Base-by-base conservation (phyloP, 1,284 basidiomycete species). In the Puccinia hordei region DNA sequence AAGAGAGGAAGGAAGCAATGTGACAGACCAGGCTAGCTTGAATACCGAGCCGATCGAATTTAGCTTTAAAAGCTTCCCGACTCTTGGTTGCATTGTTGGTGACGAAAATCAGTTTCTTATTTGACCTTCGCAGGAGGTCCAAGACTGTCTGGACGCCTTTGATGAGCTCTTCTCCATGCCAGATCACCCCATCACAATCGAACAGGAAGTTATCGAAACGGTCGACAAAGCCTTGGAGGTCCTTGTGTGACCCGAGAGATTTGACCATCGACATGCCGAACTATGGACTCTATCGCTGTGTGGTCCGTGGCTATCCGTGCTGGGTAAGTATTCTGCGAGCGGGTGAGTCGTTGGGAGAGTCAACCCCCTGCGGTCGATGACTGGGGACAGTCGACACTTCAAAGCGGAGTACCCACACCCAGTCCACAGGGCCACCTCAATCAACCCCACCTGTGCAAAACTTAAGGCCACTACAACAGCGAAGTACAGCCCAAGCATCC, bases 71-170 rank as follows among this genome's bases (percentile, higher is more conserved):
- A 84, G 88, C 91, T 85, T 88, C 89, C 74, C 96, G 88, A 15
- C 93, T 95, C 87, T 96, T 95, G 69, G 92, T 94, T n/a, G 96
- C 96, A 85, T 98, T 99, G 87, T 98, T 98, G 41, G 95, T 98
- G 53, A 98, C 95, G 85, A 98, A 99, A 55, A 98, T 88, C 73
- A 99, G 88, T 81, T 90, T 90, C 88, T 98, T 99, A 76, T 92
- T 93, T 91, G 84, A 78, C 30, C 68, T 77, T 35, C 83, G 82
- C 24, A 87, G 82, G 81, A 85, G 84, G 27, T 83, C 84, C 78
- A 82, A 88, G 13, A 93, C 91, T 68, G 93, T 89, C 71, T 90
- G 87, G 2, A 90, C 91, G 19, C 93, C 92, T 6, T 92, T 90
- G 82, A 95, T 90, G 53, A 93, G 87, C 73, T 88, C 87, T 85